These are phyloP conservation scores for Leccinum broughii DNA, from an alignment of 768 basidiomycete species.

Conservation along the genomic window DNA sequence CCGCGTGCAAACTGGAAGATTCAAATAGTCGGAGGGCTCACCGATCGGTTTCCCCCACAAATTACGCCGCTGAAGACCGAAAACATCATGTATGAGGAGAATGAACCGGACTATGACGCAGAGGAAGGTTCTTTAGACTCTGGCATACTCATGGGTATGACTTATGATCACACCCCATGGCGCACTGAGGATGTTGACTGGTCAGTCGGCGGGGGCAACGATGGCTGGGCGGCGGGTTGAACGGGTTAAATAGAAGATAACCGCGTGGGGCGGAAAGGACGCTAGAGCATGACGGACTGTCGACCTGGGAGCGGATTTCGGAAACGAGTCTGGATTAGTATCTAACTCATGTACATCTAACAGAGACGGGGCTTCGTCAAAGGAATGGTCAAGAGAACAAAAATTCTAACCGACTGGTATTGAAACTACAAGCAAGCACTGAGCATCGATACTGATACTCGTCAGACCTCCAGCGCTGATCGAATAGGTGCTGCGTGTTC, in stretches of 20 bases:
- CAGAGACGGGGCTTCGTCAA: conserved; percentile 12
- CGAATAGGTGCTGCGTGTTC: conserved; percentile 18
- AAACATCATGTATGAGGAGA: conserved; percentile 20
- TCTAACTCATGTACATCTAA: conserved; percentile 29
- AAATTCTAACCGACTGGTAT: conserved; percentile 25
- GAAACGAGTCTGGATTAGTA: conserved; percentile 20
- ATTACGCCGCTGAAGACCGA: conserved; percentile 10
- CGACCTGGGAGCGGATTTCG: conserved; percentile 1
- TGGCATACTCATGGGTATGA: conserved; percentile 23
- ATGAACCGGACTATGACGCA: conserved; percentile 19
- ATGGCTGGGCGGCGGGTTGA: conserved; percentile 12
- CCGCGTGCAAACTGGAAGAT: conserved; percentile 33
- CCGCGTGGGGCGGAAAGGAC: conserved; percentile 1
- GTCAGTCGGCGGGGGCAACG: conserved; percentile 1
- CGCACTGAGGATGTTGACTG: conserved; percentile 10
- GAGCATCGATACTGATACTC: not conserved
- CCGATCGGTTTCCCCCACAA: conserved; percentile 8
- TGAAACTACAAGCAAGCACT: conserved; percentile 6
- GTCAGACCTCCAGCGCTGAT: conserved; percentile 21
- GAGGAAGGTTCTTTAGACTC: conserved; percentile 30
- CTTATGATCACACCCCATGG: conserved; percentile 6
- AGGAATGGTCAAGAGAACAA: not conserved
- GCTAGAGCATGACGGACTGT: not conserved
- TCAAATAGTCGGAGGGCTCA: conserved; percentile 24
- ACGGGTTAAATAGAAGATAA: not conserved